Base-by-base conservation (phyloP, 2,329 filamentous ascomycete species). In the Beauveria varroae region DNA sequence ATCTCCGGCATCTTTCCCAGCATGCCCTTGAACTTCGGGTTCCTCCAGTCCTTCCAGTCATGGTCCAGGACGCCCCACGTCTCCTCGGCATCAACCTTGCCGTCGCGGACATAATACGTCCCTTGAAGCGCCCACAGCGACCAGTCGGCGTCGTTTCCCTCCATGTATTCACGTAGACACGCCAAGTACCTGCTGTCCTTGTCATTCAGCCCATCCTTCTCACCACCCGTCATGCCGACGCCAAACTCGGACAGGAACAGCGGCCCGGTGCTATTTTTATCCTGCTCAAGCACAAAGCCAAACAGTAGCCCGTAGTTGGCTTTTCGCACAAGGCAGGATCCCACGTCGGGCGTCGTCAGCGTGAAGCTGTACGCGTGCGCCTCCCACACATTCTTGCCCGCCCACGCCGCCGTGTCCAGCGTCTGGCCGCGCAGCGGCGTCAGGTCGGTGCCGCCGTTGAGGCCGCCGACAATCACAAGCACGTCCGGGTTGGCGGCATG, bases 211-310 rank as follows among this genome's bases (percentile, higher is more conserved):
- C 79, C 79, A 22, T 73, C 78, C 40, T 73, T 68, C 5, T 69
- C 65, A 2, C 78, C 78, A 18, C 77, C 78, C 22, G 69, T 69
- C 72, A 78, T 78, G 61, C 76, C 78, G 51, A 81, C 82, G 34
- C 84, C 83, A 65, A 86, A 86, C 73, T 86, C 84, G 60, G 79
- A 81, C 49, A 86, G 69, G 54, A 84, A 75, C n/a, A 86, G 70
- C 3, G 83, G 83, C 2, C 78, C 81, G 0, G 81, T 84, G 65
- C 76, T 80, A 9, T 65, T 63, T 66, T 76, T 64, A 43, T 68
- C 69, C 67, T 84, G 79, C 66, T 72, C 73, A 16, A 85, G 74
- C 10, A 85, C 74, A 68, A 83, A 85, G 6, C 82, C 82, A 63
- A 74, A 75, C 46, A 79, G 75, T 1, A 71, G 67, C 20, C 81